These are phyloP conservation scores for Malus orientalis DNA, from an alignment of 306 rosid genomes.

Conservation along the genomic window DNA sequence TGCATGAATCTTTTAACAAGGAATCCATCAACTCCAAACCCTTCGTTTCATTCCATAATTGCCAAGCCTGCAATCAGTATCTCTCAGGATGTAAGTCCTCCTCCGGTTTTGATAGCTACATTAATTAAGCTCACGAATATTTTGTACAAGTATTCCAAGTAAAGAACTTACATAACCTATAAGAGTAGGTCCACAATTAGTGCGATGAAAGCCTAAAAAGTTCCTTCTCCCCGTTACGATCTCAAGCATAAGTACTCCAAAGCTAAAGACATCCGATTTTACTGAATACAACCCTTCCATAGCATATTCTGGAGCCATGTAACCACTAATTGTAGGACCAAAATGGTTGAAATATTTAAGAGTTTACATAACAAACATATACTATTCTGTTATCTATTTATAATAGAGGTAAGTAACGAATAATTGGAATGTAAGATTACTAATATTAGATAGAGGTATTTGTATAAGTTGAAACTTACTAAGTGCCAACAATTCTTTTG, in stretches of 20 bases:
- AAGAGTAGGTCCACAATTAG: background rate
- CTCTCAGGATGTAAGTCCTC: background rate
- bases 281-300: constrained; percentile 27
- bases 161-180: background rate
- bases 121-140: too few species aligned
- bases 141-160: too few species aligned
- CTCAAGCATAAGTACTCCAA: constrained; percentile 40
- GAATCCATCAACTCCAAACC: constrained; percentile 21
- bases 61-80: constrained; percentile 35
- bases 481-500: constrained; percentile 5
- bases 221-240: constrained; percentile 31
- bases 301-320: constrained; percentile 50
- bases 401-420: background rate
- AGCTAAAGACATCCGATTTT: constrained; percentile 44
- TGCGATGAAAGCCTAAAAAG: background rate
- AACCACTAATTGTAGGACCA: constrained; percentile 20
- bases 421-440: background rate
- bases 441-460: too few species aligned
- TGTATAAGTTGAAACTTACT: background rate
- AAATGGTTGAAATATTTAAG: background rate
- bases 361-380: too few species aligned
- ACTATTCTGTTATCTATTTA: too few species aligned
- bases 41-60: constrained; percentile 31
- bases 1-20: background rate
- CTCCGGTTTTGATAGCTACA: too few species aligned